These are phyloP conservation scores for Sanghuangporus sanghuang DNA, from an alignment of 1,284 basidiomycete species.

Conservation along the genomic window DNA sequence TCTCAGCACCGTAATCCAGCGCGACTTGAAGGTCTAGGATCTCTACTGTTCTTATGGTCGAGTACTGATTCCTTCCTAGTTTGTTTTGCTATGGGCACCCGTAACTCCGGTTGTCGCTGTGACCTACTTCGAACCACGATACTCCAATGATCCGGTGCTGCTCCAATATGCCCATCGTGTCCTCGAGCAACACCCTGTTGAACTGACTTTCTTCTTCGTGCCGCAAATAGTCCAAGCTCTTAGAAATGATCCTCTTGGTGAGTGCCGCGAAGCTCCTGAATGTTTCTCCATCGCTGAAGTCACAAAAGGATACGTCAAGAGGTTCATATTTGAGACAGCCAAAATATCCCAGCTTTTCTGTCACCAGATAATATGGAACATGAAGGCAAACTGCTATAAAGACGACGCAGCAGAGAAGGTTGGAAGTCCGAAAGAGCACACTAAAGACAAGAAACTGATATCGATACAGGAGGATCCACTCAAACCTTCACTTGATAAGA, in stretches of 20 bases:
- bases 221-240: slow-evolving; percentile 98
- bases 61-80: slow-evolving; percentile 37
- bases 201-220: slow-evolving; percentile 98
- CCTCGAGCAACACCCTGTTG: slow-evolving; percentile 91
- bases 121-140: slow-evolving; percentile 83
- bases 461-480: slow-evolving; percentile 77
- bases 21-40: slow-evolving; percentile 66
- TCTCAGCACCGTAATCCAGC: slow-evolving; percentile 48
- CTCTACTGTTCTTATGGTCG: not conserved
- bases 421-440: slow-evolving; percentile 25
- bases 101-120: slow-evolving; percentile 86
- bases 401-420: slow-evolving; percentile 86
- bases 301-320: slow-evolving; percentile 79
- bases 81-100: slow-evolving; percentile 85
- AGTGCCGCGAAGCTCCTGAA: slow-evolving; percentile 20
- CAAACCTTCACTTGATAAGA: slow-evolving; percentile 90
- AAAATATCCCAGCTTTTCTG: slow-evolving; percentile 98
- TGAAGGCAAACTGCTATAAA: slow-evolving; percentile 97
- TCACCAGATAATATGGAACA: slow-evolving; percentile 99
- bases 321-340: slow-evolving; percentile 96
- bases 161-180: slow-evolving; percentile 97
- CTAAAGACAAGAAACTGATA: not conserved
- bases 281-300: slow-evolving; percentile 1
- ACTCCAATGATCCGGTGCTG: slow-evolving; percentile 79
- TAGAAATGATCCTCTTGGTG: slow-evolving; percentile 82